phyloP scores from a whole-genome alignment of 306 rosid species.

The Vicia sativa region DNA sequence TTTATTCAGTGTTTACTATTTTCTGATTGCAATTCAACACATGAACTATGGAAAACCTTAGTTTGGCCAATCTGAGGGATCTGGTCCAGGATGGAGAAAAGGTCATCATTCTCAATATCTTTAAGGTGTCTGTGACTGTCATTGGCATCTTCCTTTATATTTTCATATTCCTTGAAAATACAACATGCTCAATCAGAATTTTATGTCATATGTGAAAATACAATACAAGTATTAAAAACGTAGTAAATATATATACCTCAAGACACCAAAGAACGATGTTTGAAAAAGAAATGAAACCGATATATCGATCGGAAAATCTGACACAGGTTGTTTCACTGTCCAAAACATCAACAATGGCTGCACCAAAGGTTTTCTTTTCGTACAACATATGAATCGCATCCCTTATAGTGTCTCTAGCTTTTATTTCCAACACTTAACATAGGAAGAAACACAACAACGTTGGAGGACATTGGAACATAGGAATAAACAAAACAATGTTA shows the following conservation, averaged over 20 bases:
- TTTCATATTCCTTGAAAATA: conserved; percentile 50
- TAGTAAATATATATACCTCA: conserved; percentile 49
- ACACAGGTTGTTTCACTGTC: conserved; percentile 20
- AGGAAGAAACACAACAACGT: conserved; percentile 18
- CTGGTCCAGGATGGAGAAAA: conserved; percentile 51
- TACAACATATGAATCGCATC: conserved; percentile 56
- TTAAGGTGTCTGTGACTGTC: background rate
- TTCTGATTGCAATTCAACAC: background rate
- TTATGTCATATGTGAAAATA: background rate
- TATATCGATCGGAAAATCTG: conserved; percentile 47
- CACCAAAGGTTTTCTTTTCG: conserved; percentile 47
- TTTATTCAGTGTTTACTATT: background rate
- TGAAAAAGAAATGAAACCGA: conserved; percentile 53
- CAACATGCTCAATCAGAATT: conserved; percentile 22
- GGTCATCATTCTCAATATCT: conserved; percentile 29
- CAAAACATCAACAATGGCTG: conserved; percentile 48
- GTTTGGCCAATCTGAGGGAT: conserved; percentile 65
- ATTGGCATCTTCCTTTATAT: conserved; percentile 9
- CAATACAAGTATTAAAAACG: background rate
- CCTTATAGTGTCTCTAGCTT: conserved; percentile 53
- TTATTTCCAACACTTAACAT: conserved; percentile 57
- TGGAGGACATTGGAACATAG: background rate
- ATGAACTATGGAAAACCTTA: conserved; percentile 44
- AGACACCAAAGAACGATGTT: conserved; percentile 70
- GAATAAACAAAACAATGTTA: background rate